Conservation (phyloP, 75 land plant genomes). For the Pseudotsuga menziesii region DNA sequence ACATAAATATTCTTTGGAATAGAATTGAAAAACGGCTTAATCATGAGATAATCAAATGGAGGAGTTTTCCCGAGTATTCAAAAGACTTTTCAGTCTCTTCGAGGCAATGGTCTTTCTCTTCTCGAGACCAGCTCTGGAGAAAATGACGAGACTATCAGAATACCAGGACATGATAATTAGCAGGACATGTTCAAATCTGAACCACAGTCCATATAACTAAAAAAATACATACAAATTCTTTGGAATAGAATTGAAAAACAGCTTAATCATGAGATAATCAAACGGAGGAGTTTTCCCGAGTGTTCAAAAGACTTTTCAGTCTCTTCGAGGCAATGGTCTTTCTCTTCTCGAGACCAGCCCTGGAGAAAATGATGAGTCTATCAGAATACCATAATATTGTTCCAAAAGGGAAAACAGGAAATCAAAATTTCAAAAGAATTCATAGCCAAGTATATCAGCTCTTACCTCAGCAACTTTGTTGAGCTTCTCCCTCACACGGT, state of each 20-base stretch:
- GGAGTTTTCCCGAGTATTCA: slow-evolving; percentile 85
- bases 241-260: no score
- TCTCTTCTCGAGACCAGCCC: slow-evolving; percentile 93
- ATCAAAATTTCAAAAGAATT: background rate
- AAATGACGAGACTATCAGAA: no score
- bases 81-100: slow-evolving; percentile 95
- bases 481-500: slow-evolving; percentile 78
- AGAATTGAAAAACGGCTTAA: background rate
- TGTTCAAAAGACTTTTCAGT: slow-evolving; percentile 88
- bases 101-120: slow-evolving; percentile 90
- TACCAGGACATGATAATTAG: no score
- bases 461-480: slow-evolving; percentile 91
- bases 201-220: no score
- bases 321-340: slow-evolving; percentile 89
- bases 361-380: slow-evolving; percentile 14
- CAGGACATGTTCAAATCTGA: no score
- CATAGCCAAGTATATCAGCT: background rate
- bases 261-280: slow-evolving; percentile 48
- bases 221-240: no score
- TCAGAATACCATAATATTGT: slow-evolving; percentile 1
- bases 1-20: no score
- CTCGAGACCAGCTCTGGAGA: slow-evolving; percentile 81
- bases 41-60: slow-evolving; percentile 68
- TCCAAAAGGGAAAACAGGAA: background rate
- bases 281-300: slow-evolving; percentile 85